Evolutionary conservation across 176 grass and related monocot genomes (phyloP).

Genomic region (Oryza glaberrima): DNA sequence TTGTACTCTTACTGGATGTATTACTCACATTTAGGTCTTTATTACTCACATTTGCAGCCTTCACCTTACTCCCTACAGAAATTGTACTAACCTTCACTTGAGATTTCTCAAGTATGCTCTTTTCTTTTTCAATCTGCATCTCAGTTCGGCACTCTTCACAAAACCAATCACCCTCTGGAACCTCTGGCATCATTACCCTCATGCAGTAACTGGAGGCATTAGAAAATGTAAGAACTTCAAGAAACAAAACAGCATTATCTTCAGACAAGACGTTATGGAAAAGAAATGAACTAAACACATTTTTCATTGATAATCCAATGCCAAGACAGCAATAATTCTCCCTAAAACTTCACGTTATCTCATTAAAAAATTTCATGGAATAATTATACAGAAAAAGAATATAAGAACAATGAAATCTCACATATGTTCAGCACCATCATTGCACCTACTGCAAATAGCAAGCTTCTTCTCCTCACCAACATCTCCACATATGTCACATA

Average conservation of each 20-base stretch:
- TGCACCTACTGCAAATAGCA: conserved; percentile 69
- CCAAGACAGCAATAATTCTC: not conserved
- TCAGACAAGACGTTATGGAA: not conserved
- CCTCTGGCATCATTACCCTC: conserved; percentile 52
- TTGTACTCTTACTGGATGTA: conserved; percentile 9
- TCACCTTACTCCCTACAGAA: conserved; percentile 27
- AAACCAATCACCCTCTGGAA: conserved; percentile 72
- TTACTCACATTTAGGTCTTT: not conserved
- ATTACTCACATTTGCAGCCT: conserved; percentile 31
- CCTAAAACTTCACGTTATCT: not conserved
- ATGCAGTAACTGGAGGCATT: conserved; percentile 71
- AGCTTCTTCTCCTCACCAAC: conserved; percentile 69
- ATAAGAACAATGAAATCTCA: conserved; percentile 37
- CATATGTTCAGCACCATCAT: conserved; percentile 79
- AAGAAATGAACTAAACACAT: not conserved
- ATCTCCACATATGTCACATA: conserved; percentile 79
- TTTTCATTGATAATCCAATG: not conserved
- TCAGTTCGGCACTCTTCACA: conserved; percentile 74
- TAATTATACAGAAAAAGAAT: not conserved
- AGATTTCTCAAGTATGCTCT: conserved; percentile 34
- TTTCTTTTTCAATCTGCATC: conserved; percentile 45
- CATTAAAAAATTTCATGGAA: not conserved
- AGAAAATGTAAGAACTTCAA: conserved; percentile 13
- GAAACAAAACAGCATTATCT: not conserved
- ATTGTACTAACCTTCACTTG: conserved; percentile 12